These are phyloP conservation scores for Scleromitrula shiraiana DNA, from an alignment of 2,329 filamentous ascomycete species.

Conservation along the genomic window DNA sequence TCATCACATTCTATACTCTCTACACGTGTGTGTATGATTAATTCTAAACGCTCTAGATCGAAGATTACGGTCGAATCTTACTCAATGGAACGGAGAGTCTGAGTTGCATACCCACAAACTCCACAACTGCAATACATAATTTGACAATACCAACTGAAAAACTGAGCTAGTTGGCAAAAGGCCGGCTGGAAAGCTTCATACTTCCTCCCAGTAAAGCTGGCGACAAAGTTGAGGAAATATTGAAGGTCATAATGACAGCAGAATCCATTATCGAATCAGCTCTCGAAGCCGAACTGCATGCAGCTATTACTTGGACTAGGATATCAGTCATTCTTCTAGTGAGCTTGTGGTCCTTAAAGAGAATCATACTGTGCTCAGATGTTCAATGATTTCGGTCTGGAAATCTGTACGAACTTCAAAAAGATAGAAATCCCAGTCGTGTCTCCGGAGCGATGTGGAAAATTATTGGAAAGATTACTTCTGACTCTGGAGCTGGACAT, in stretches of 20 bases:
- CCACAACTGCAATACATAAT: too few species aligned
- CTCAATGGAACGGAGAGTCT: too few species aligned
- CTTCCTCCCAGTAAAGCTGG: not conserved
- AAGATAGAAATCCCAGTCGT: not conserved
- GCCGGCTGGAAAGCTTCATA: not conserved
- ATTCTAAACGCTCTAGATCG: too few species aligned
- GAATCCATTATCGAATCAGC: not conserved
- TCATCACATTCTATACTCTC: too few species aligned
- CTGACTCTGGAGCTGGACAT: not conserved
- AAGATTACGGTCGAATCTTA: too few species aligned
- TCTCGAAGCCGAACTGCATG: not conserved
- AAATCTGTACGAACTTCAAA: not conserved
- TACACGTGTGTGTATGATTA: too few species aligned
- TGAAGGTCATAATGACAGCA: not conserved
- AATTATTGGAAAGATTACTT: not conserved
- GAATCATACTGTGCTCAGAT: too few species aligned
- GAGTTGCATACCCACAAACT: too few species aligned
- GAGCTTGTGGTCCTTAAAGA: too few species aligned
- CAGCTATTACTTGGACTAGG: not conserved
- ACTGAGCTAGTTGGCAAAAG: not conserved
- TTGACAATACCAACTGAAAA: not conserved
- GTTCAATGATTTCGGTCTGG: not conserved
- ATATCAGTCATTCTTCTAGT: not conserved
- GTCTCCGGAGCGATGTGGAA: not conserved
- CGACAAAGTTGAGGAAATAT: not conserved